Percentiles rank a stretch among this genome's conserved stretches.
Conservation (phyloP, 1,284 basidiomycete genomes). For the Fomes fomentarius region DNA sequence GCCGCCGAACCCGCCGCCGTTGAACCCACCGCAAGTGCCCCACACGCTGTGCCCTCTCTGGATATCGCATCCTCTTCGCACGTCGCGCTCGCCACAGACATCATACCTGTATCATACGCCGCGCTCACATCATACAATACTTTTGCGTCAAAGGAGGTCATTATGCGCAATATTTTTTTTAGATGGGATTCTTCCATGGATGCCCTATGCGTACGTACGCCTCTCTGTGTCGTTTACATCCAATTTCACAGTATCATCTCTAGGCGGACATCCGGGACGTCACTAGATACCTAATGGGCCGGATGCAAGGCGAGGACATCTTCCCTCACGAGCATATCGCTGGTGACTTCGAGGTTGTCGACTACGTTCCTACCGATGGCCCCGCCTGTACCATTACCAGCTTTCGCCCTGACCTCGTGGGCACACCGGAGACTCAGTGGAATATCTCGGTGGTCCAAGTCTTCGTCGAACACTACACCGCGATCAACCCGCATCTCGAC, state of each 20-base stretch:
- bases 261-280: not conserved
- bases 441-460: not conserved
- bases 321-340: not conserved
- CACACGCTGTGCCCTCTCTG: too few relatives aligned
- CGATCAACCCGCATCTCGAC: not conserved
- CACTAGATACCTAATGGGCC: not conserved
- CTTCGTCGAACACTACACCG: constrained; percentile 1
- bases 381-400: not conserved
- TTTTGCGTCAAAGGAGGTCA: too few relatives aligned
- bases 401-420: constrained; percentile 1
- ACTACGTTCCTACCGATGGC: not conserved
- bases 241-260: not conserved
- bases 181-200: too few relatives aligned
- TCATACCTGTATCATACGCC: too few relatives aligned
- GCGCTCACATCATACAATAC: too few relatives aligned
- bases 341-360: not conserved
- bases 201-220: too few relatives aligned
- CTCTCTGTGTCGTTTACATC: too few relatives aligned
- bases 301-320: not conserved
- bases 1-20: not conserved
- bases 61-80: too few relatives aligned
- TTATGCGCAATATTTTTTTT: too few relatives aligned
- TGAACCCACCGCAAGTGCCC: too few relatives aligned
- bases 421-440: not conserved
- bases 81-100: too few relatives aligned